Evolutionary conservation across 2,329 filamentous ascomycete species (phyloP), one percentile per base, ranked within the genome.

Genomic region (Apiospora koreana): DNA sequence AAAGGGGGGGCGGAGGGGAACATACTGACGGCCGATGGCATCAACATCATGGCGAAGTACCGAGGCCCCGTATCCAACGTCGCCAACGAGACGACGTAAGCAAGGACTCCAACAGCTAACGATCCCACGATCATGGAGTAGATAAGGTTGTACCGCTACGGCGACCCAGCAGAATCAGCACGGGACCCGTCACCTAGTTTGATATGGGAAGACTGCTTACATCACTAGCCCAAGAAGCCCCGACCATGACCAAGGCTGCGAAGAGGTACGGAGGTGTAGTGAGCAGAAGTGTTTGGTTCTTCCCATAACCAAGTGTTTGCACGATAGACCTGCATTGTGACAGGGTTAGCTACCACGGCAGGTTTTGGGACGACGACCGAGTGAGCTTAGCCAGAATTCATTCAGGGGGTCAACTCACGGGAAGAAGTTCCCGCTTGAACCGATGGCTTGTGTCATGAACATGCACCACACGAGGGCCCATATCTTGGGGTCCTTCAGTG

Each of bases 231-330:
- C 74, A 79, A 54, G 79, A 76, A 72, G 77, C 77, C 43, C 78
- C 18, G 64, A 79, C 74, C 76, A 80, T 80, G 68, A 73, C 73
- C 66, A 80, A 41, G 21, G 78, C 77, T 65, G 77, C 78, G 18
- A 80, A 72, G 38, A 80, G 58, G 70, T 76, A 79, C 1, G 78
- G 78, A 3, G 78, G 78, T 21, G 73, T 74, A 8, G 73, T 77
- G 10, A 78, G 73, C 4, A 72, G 68, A 16, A 71, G 72, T 1
- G 71, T 74, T 21, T 71, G 75, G 43, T 69, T 77, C 25, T 71
- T 79, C 81, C 81, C 71, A 83, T 85, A 72, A 82, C 85, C 69
- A 79, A 84, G 76, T 79, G 84, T 75, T 81, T 83, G 68, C 81
- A 81, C 75, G 80, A 87, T 76, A 3, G 75, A 72, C 35, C 64